Evolutionary conservation across 2,329 filamentous ascomycete species (phyloP), one percentile per base, ranked within the genome.

Genomic region (Aspergillus udagawae): DNA sequence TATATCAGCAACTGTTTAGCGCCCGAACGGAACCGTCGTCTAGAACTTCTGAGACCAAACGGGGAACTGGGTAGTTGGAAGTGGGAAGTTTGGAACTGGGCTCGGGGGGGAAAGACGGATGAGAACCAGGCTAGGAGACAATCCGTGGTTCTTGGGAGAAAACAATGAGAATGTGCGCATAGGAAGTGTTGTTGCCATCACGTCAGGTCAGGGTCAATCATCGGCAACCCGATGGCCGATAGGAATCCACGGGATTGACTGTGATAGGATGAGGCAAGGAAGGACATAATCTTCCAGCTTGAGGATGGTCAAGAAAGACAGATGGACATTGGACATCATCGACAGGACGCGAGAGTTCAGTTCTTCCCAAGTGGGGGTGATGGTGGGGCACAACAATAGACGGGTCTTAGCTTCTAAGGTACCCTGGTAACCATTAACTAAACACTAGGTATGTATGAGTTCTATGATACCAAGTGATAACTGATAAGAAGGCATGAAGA

Each of bases 11-110:
- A 4, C 32, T 35, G 32, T 35, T 58, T 64, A 63, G 62, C 54
- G 60, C 60, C 62, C 61, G 62, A 59, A 52, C 57, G 52, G 54
- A 53, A 62, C 56, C 59, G 50, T 35, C 52, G 47, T 49, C 49
- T 48, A 51, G 49, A 51, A 44, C 21, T 23, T 21, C 21, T 47
- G 12, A 47, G 21, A 29, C 28, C 28, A 7, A 49, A 21, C 32
- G 44, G 52, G 41, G 53, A 56, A 49, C 45, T 35, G 32, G 21
- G 49, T 53, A 52, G 54, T 60, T 27, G 51, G 23, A 49, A 32
- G 29, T 32, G 17, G 48, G 25, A 27, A 50, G 23, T 50, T 27
- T 21, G 48, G 9, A 25, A 50, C 23, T 20, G n/a, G 27, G 27
- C 20, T 28, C 27, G n/a, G 27, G 27, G 49, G 17, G n/a, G 48